Evolutionary conservation across 257 asterid species (phyloP).

Genomic region (Thymus mandschuricus): DNA sequence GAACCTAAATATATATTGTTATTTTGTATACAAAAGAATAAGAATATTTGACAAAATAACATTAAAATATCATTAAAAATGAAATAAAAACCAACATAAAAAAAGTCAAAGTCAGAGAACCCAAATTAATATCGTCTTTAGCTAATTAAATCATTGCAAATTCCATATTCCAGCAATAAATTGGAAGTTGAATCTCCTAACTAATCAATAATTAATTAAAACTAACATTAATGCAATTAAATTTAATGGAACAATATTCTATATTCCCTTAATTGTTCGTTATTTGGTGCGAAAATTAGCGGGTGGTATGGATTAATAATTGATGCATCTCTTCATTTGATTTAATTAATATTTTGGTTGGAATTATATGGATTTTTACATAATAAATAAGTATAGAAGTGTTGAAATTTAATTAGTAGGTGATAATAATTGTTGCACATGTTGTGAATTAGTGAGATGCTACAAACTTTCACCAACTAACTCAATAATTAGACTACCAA

Average conservation of each 20-base stretch:
- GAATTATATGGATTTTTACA: neutral
- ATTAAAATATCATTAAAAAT: neutral
- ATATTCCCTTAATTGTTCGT: neutral
- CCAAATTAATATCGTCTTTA: neutral
- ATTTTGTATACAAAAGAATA: too few species aligned
- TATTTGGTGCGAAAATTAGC: slow-evolving; percentile 17
- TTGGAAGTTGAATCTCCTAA: neutral
- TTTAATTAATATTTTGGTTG: neutral
- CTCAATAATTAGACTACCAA: slow-evolving; percentile 44
- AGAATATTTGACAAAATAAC: neutral
- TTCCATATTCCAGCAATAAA: neutral
- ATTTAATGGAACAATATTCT: neutral
- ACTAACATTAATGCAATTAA: neutral
- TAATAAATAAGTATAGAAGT: too few species aligned
- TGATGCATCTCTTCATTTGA: neutral
- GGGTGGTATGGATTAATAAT: slow-evolving; percentile 8
- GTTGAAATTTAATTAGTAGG: slow-evolving; percentile 20
- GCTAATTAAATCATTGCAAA: neutral
- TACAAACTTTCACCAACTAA: slow-evolving; percentile 49
- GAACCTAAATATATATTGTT: too few species aligned
- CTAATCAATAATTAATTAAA: neutral
- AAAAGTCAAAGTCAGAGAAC: neutral
- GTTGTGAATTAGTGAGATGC: slow-evolving; percentile 25
- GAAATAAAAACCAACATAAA: neutral
- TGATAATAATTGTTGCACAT: slow-evolving; percentile 59